Conservation (phyloP, 176 grass and related monocot genomes). For the Oryza australiensis region DNA sequence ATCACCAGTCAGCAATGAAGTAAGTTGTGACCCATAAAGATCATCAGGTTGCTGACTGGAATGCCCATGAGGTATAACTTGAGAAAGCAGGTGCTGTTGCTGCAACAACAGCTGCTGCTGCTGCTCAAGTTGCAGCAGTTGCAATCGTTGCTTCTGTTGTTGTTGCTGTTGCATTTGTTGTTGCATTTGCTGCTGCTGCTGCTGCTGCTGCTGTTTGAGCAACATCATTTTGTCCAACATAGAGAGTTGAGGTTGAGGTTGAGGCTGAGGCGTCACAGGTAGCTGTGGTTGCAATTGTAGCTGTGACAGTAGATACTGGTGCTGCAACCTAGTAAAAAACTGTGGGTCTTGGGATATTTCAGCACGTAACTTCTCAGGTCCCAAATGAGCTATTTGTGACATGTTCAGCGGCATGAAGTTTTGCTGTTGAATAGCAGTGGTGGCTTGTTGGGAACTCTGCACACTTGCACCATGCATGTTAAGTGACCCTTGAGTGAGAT, state of each 20-base stretch:
- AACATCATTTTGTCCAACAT: constrained; percentile 84
- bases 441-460: constrained; percentile 57
- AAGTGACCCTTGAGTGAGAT: constrained; percentile 48
- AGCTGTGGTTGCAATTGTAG: constrained; percentile 76
- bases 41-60: constrained; percentile 53
- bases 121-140: constrained; percentile 55
- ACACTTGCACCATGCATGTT: constrained; percentile 58
- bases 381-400: constrained; percentile 52
- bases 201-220: constrained; percentile 88
- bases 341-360: constrained; percentile 91
- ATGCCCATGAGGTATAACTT: constrained; percentile 47
- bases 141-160: constrained; percentile 25
- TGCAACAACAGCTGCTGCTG: constrained; percentile 69
- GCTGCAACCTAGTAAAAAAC: constrained; percentile 67
- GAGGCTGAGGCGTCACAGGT: constrained; percentile 51
- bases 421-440: constrained; percentile 61
- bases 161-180: constrained; percentile 57
- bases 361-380: constrained; percentile 59
- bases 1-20: constrained; percentile 45
- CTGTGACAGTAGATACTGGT: constrained; percentile 86
- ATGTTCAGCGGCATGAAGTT: constrained; percentile 55
- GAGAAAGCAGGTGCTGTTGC: constrained; percentile 72
- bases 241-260: constrained; percentile 57
- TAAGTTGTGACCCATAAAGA: constrained; percentile 47
- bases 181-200: constrained; percentile 45